Percentiles rank a stretch among this genome's conserved stretches.
Conservation (phyloP, 2,329 filamentous ascomycete species). For the Eutypella sp. region DNA sequence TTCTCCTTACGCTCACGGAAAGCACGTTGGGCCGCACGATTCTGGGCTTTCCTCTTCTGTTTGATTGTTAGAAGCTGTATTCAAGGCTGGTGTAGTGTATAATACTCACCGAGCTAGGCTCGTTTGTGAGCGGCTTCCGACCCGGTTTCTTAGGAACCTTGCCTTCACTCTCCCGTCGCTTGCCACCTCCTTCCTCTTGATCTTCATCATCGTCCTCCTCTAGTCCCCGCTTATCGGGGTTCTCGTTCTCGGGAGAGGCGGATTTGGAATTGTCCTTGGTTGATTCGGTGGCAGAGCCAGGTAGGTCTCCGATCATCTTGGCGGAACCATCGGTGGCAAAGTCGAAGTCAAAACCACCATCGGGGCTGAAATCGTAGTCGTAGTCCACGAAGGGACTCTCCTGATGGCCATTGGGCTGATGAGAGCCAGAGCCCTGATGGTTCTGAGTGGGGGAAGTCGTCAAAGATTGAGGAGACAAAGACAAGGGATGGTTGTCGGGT, state of each 20-base stretch:
- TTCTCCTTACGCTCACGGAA: slow-evolving; percentile 95
- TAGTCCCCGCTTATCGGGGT: slow-evolving; percentile 66
- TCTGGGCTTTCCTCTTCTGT: slow-evolving; percentile 93
- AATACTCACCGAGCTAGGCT: slow-evolving; percentile 84
- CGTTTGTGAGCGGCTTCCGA: slow-evolving; percentile 89
- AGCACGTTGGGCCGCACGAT: slow-evolving; percentile 84
- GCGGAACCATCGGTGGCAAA: slow-evolving; percentile 48
- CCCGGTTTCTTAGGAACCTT: slow-evolving; percentile 94
- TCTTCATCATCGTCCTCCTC: slow-evolving; percentile 65
- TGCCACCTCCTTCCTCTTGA: slow-evolving; percentile 43
- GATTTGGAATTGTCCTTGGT: slow-evolving; percentile 39
- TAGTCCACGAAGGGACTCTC: slow-evolving; percentile 84
- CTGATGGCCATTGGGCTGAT: slow-evolving; percentile 50
- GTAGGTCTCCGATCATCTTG: slow-evolving; percentile 73
- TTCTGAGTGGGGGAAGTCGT: slow-evolving; percentile 43
- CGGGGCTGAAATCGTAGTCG: slow-evolving; percentile 69
- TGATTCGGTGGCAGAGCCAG: slow-evolving; percentile 38
- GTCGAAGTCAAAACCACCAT: slow-evolving; percentile 73
- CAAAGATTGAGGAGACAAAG: slow-evolving; percentile 45
- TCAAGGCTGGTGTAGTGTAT: slow-evolving; percentile 7
- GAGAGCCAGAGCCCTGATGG: slow-evolving; percentile 35
- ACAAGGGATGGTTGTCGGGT: slow-evolving; percentile 30
- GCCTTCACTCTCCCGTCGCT: slow-evolving; percentile 76
- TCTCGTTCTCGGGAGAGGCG: slow-evolving; percentile 57
- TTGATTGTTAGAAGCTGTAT: slow-evolving; percentile 19